Conservation (phyloP, 1,284 basidiomycete genomes). For the Thecaphora thlaspeos region DNA sequence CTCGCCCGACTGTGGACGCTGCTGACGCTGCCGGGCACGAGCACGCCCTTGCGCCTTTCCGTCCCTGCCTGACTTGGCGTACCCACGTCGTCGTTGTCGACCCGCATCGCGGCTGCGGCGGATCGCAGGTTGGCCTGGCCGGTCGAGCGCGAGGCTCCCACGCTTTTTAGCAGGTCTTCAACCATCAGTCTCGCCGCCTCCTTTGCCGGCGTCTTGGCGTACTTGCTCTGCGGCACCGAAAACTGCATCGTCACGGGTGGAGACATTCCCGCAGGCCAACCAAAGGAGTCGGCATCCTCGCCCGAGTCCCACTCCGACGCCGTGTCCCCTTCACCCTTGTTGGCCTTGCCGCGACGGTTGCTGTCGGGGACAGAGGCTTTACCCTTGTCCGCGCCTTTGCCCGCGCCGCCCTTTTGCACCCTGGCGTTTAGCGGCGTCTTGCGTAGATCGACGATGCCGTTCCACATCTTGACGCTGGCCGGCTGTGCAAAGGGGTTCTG, state of each 20-base stretch:
- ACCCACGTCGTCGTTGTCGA: background rate
- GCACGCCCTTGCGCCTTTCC: background rate
- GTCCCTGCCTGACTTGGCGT: constrained; percentile 6
- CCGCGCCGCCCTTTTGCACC: constrained; percentile 24
- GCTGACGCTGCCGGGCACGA: background rate
- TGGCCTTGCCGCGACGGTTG: background rate
- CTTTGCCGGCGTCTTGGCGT: constrained; percentile 64
- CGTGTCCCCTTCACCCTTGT: constrained; percentile 34
- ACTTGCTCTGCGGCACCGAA: constrained; percentile 68
- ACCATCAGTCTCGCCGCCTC: constrained; percentile 54
- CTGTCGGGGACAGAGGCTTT: constrained; percentile 27
- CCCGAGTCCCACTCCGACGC: constrained; percentile 52
- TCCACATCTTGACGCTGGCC: constrained; percentile 62
- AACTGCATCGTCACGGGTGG: constrained; percentile 82
- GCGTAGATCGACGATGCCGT: constrained; percentile 72
- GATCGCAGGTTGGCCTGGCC: background rate
- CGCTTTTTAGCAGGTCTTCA: constrained; percentile 53
- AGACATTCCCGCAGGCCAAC: constrained; percentile 70
- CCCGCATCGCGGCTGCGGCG: background rate
- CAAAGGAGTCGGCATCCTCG: constrained; percentile 60
- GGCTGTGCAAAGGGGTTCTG: constrained; percentile 47
- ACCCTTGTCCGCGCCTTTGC: constrained; percentile 51
- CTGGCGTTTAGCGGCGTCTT: constrained; percentile 62
- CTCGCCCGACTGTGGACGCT: background rate
- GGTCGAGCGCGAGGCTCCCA: constrained; percentile 25